These are phyloP conservation scores for Xylaria sp. DNA, from an alignment of 2,329 filamentous ascomycete species.

Conservation along the genomic window DNA sequence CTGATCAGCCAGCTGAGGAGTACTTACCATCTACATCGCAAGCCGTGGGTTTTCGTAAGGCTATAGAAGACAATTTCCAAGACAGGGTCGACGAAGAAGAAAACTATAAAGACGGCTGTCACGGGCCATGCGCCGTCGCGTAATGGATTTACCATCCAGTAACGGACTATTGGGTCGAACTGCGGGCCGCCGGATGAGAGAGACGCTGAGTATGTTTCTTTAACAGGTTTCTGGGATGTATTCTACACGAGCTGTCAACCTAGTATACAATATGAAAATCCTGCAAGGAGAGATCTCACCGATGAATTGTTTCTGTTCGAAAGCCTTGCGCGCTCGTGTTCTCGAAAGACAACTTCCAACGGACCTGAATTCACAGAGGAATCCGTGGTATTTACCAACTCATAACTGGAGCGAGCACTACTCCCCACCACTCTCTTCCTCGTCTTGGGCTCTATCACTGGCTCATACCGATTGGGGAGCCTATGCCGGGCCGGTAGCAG, in stretches of 20 bases:
- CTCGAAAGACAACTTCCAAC: conserved; percentile 17
- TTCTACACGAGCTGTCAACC: not conserved
- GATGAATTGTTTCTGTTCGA: not conserved
- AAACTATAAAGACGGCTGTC: conserved; percentile 12
- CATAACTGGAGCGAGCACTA: conserved; percentile 7
- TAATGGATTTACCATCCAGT: conserved; percentile 27
- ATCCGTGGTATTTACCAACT: not conserved
- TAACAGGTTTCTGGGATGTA: not conserved
- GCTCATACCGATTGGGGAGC: conserved; percentile 23
- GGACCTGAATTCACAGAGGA: not conserved
- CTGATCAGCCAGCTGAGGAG: not conserved
- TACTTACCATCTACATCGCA: conserved; percentile 17
- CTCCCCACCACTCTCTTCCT: not conserved
- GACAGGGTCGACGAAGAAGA: not conserved
- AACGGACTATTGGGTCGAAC: conserved; percentile 21
- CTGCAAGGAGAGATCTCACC: not conserved
- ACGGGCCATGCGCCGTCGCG: conserved; percentile 6
- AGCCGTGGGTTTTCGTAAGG: conserved; percentile 10
- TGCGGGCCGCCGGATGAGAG: not conserved
- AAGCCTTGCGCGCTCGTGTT: conserved; percentile 20
- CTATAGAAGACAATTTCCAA: conserved; percentile 14
- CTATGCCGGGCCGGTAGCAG: conserved; percentile 23
- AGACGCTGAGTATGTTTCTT: not conserved
- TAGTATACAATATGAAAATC: not conserved
- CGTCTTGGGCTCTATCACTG: conserved; percentile 7